Evolutionary conservation across 768 basidiomycete genomes (phyloP).

Genomic region (Tricholoma hemisulphureum): DNA sequence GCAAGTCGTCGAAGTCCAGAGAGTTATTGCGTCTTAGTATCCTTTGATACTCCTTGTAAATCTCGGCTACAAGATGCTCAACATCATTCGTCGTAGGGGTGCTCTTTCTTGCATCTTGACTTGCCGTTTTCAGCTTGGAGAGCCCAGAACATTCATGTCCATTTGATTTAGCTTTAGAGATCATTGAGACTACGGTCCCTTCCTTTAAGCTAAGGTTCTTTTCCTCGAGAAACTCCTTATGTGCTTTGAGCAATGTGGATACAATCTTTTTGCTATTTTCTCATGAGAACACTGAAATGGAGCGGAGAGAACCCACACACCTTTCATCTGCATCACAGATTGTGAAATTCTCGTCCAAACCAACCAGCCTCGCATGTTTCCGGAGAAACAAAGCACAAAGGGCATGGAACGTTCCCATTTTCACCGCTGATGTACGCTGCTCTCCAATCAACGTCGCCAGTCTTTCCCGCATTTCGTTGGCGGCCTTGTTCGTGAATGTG

Average conservation of each 20-base stretch:
- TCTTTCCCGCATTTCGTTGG: slow-evolving; percentile 79
- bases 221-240: slow-evolving; percentile 45
- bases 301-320: slow-evolving; percentile 34
- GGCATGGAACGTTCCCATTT: slow-evolving; percentile 78
- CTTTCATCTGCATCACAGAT: slow-evolving; percentile 82
- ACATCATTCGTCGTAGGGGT: slow-evolving; percentile 22
- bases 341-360: slow-evolving; percentile 71
- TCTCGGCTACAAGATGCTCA: slow-evolving; percentile 43
- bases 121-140: slow-evolving; percentile 21
- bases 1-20: slow-evolving; percentile 86
- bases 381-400: slow-evolving; percentile 73
- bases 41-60: slow-evolving; percentile 68
- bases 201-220: slow-evolving; percentile 56
- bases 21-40: slow-evolving; percentile 60
- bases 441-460: slow-evolving; percentile 68
- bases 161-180: slow-evolving; percentile 76
- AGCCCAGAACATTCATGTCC: slow-evolving; percentile 55
- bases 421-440: slow-evolving; percentile 48
- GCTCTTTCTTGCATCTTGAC: slow-evolving; percentile 13
- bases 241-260: slow-evolving; percentile 53
- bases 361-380: slow-evolving; percentile 56
- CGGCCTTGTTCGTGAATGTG: slow-evolving; percentile 89
- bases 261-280: slow-evolving; percentile 65
- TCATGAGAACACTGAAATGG: slow-evolving; percentile 5
- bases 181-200: slow-evolving; percentile 50